Evolutionary conservation across 768 basidiomycete genomes (phyloP), one percentile per base, ranked within the genome.

Genomic region (Auriscalpium vulgare): DNA sequence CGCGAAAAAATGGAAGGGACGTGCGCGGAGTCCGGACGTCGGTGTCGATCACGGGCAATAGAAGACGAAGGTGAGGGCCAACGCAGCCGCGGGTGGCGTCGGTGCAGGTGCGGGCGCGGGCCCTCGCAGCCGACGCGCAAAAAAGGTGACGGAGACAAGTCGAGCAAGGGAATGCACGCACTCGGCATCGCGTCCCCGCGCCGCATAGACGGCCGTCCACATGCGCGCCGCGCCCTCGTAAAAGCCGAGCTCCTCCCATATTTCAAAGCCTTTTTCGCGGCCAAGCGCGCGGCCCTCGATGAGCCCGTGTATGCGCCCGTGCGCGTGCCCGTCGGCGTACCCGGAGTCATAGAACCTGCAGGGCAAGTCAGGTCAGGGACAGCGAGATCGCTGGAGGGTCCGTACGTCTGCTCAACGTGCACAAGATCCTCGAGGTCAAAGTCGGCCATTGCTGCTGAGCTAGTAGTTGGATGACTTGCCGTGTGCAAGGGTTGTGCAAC

Each of bases 191-290:
- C 68, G 67, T 4, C 68, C 74, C 52, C 69, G 70, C 19, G 69
- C 63, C 29, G 55, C 50, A 44, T 74, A 73, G 53, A 89, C 70
- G 2, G 74, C 74, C 57, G 73, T 68, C 90, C 91, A 97, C 54
- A 84, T 79, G 54, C 64, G 59, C 2, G 91, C 91, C 62, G 88
- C 87, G 6, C 94, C 95, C 63, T 95, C 81, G 67, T 95, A 95
- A 64, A 86, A 97, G 2, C 91, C 94, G 11, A 99, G 79, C 69
- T 99, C 95, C 69, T 97, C 95, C 93, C 94, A 97, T 71, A 97
- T 84, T 70, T 95, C 94, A 68, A 85, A 97, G 0, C 89, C 91
- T 63, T 95, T 94, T 63, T 92, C 87, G 54, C 85, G 78, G 2
- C 94, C 95, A 16, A 97, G 77, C 0, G 88, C 87, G 13, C 93